Conservation (phyloP, 805 yeast genomes). For the Wickerhamomyces strasburgensis region DNA sequence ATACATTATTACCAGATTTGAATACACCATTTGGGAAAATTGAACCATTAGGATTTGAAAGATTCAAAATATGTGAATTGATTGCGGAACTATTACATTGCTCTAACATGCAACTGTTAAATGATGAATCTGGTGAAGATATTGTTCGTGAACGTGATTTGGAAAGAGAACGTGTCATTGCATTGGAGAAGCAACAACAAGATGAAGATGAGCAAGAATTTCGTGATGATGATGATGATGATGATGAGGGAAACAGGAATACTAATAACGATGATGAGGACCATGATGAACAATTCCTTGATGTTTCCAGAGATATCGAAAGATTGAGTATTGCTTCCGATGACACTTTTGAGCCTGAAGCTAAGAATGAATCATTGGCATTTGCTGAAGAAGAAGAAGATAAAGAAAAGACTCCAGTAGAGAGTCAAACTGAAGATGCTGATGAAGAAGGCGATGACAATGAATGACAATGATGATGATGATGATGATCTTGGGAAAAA, state of each 20-base stretch:
- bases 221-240: too few relatives aligned
- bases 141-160: conserved; percentile 65
- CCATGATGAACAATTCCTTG: conserved; percentile 29
- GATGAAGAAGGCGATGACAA: conserved; percentile 1
- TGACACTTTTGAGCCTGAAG: not conserved
- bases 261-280: conserved; percentile 31
- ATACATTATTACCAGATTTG: conserved; percentile 32
- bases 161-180: conserved; percentile 51
- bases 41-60: conserved; percentile 83
- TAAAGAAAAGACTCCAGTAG: conserved; percentile 9
- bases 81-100: conserved; percentile 94
- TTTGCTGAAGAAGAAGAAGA: conserved; percentile 6
- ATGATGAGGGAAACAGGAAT: too few relatives aligned
- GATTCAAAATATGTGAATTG: conserved; percentile 85
- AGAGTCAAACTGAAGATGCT: not conserved
- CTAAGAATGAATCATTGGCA: not conserved
- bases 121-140: conserved; percentile 67
- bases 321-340: conserved; percentile 15
- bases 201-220: too few relatives aligned
- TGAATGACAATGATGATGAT: not conserved
- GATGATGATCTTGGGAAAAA: too few relatives aligned
- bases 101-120: conserved; percentile 91
- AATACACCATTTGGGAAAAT: conserved; percentile 62
- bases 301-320: conserved; percentile 27
- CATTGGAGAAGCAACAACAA: conserved; percentile 26